Base-by-base conservation (phyloP, 768 basidiomycete genomes). In the Macrocybe gigantea region DNA sequence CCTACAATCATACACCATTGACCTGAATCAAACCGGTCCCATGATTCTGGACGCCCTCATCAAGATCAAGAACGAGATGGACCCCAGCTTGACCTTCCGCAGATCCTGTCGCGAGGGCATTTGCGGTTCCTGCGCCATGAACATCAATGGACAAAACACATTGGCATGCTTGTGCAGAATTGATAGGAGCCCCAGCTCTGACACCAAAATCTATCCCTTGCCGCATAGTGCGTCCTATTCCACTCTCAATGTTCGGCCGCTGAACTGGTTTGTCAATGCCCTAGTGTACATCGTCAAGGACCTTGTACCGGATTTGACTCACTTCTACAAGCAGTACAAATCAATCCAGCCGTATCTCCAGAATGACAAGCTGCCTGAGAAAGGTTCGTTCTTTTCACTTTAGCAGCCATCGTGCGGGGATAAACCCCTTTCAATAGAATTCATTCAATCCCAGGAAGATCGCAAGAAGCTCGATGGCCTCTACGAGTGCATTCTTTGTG, bases 291-390 rank as follows among this genome's bases (percentile, higher is more conserved):
- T 97, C 62, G 93, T 98, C 68, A 97, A 98, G 75, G 96, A 99
- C 70, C 85, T 99, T 60, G 94, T 99, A 2, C 91, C 89, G 13
- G 87, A 91, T 72, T 73, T 89, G 56, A 89, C 88, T 7, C 82
- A 82, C 54, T 94, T 94, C 80, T 94, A 93, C 83, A 97, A 98
- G 68, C 96, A 99, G 65, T 98, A 99, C 88, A 98, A 98, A 72
- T 94, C 93, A 12, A 95, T 99, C 67, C 85, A 99, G 66, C 95
- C 95, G 5, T 98, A 84, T 75, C 78, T 97, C 34, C 85, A 95
- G 75, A 93, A 93, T 67, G 87, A 93, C 65, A 91, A 88, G 66
- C 86, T 86, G 0, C 93, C 93, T 2, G 88, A 75, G 54, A 69
- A 82, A 52, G 81, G 73, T 68, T 14, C n/a, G 13, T 33, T 13